Percentiles rank a stretch among this genome's conserved stretches.
These are phyloP conservation scores for Chrysanthemum seticuspe DNA, from an alignment of 129 eudicot species.

Conservation along the genomic window DNA sequence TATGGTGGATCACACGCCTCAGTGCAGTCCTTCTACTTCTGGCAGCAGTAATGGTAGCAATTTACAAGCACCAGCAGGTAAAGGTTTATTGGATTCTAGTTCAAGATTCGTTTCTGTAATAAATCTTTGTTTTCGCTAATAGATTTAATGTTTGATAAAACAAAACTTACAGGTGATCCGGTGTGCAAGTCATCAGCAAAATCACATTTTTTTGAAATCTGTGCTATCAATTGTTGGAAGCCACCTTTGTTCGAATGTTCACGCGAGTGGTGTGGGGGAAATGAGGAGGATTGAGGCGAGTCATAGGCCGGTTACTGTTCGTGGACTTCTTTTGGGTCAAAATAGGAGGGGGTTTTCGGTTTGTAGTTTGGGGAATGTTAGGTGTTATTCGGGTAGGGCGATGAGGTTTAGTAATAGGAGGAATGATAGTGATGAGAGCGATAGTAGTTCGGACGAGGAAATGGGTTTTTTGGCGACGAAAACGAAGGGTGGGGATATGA, in stretches of 20 bases:
- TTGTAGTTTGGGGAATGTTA: conserved; percentile 25
- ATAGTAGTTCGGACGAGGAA: conserved; percentile 35
- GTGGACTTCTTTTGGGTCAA: conserved; percentile 32
- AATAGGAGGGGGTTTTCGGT: conserved; percentile 23
- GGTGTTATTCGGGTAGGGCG: conserved; percentile 48
- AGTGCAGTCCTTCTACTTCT: conserved; percentile 20
- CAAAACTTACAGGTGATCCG: conserved; percentile 40
- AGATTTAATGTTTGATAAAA: background rate
- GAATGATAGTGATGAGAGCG: conserved; percentile 47
- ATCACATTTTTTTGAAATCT: conserved; percentile 63
- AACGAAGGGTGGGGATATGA: conserved; percentile 24
- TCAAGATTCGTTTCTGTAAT: conserved; percentile 8
- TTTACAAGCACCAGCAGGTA: conserved; percentile 44
- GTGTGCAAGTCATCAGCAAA: conserved; percentile 50
- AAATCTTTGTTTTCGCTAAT: background rate
- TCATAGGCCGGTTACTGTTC: conserved; percentile 36
- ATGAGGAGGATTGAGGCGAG: conserved; percentile 17
- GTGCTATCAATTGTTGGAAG: conserved; percentile 78
- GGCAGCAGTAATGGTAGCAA: conserved; percentile 18
- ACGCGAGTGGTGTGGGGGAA: conserved; percentile 22
- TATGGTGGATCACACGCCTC: conserved; percentile 28
- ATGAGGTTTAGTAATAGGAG: conserved; percentile 34
- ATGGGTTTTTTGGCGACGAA: conserved; percentile 28
- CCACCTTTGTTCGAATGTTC: conserved; percentile 70
- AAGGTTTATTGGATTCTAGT: background rate